Base-by-base conservation (phyloP, 2,329 filamentous ascomycete species). In the Trichoderma atrobrunneum region DNA sequence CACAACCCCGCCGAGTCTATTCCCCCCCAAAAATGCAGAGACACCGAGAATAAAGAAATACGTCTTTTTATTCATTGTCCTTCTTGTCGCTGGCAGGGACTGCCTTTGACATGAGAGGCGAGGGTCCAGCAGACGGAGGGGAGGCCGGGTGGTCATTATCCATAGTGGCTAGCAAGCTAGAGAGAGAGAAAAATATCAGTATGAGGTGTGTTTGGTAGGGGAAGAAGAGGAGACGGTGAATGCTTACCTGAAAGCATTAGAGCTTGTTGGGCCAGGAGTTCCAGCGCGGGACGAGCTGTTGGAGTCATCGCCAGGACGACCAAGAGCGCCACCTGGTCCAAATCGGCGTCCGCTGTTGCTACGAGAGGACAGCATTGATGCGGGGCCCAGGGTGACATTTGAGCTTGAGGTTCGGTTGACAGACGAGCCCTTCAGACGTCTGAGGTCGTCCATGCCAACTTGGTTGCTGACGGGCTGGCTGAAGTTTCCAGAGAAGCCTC, bases 191-290 rank as follows among this genome's bases (percentile, higher is more conserved):
- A 4, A 14, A 8, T 5, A 30, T 69, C 32, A 69, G 66, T 18
- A 28, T 36, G 7, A 10, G 11, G 5, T 26, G 18, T n/a, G 7
- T 43, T 43, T n/a, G 7, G 5, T 21, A 21, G 10, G 39, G 32
- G 24, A 21, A 28, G 34, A 43, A n/a, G 18, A 30, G 7, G 10
- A 21, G 4, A 14, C 8, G 3, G 48, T 18, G 5, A 61, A 16
- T 12, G 75, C 92, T 87, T 90, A 98, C 95, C 94, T 95, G 86
- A 97, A 99, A 77, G 95, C 92, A 86, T 99, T 99, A 76, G 91
- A 90, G 79, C 92, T 92, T 73, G 89, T 91, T 68, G 88, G 87
- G 72, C 78, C 80, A 70, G 95, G 95, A 63, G 95, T 98, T 78
- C 93, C 93, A 71, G 94, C 97, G 76, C 96, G 91, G 73, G 95